phyloP scores from a whole-genome alignment of 2,329 filamentous ascomycete species.

The Pseudogymnoascus sp. region DNA sequence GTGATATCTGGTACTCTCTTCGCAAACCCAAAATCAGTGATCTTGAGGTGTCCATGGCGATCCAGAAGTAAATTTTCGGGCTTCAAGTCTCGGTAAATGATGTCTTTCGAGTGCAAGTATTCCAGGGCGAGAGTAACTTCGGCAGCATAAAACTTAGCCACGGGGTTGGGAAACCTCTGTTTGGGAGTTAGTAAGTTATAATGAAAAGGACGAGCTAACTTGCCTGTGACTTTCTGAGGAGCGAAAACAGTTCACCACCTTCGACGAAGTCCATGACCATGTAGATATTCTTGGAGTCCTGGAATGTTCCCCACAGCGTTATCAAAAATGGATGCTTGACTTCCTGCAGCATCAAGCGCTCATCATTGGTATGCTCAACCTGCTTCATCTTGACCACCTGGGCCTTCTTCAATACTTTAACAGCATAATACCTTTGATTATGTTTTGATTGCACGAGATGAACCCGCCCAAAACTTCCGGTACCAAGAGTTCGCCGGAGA shows the following conservation, averaged over 20 bases:
- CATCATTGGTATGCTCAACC: constrained; percentile 98
- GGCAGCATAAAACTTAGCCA: constrained; percentile 97
- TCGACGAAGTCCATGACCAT: constrained; percentile 99
- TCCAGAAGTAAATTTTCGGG: constrained; percentile 89
- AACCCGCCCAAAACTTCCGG: constrained; percentile 92
- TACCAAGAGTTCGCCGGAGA: constrained; percentile 84
- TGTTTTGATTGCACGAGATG: constrained; percentile 96
- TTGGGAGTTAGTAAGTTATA: constrained; percentile 10
- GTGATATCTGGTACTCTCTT: constrained; percentile 98
- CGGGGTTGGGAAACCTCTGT: constrained; percentile 94
- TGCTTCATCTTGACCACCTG: constrained; percentile 99
- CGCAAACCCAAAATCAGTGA: constrained; percentile 97
- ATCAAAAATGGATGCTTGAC: constrained; percentile 98
- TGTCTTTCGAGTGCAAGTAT: constrained; percentile 87
- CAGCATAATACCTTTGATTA: constrained; percentile 94
- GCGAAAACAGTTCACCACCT: constrained; percentile 91
- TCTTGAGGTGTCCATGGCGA: constrained; percentile 89
- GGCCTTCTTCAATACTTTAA: constrained; percentile 97
- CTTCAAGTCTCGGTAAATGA: constrained; percentile 97
- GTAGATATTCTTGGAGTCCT: constrained; percentile 90
- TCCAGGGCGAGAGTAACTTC: constrained; percentile 94
- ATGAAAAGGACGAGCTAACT: not conserved
- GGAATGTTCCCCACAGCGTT: constrained; percentile 96
- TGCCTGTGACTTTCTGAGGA: constrained; percentile 82
- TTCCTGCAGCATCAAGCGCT: constrained; percentile 88